Evolutionary conservation across 257 asterid genomes (phyloP).

Genomic region (Ocimum tenuiflorum): DNA sequence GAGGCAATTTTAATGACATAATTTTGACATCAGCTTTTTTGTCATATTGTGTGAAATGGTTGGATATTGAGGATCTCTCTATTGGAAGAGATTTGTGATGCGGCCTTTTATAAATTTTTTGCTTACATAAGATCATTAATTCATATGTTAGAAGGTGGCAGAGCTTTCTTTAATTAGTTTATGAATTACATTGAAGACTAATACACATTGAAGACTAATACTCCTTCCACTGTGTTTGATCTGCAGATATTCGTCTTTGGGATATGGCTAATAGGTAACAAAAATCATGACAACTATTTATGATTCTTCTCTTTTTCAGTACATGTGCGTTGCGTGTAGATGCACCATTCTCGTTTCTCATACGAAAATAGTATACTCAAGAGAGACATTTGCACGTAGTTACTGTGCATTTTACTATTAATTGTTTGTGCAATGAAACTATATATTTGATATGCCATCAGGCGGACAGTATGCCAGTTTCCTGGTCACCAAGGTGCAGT

Average conservation of each 20-base stretch:
- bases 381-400: not conserved
- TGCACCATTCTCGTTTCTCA: too few relatives aligned
- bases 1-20: too few relatives aligned
- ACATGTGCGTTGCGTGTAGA: not conserved
- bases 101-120: too few relatives aligned
- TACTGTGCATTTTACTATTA: not conserved
- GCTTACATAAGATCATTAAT: too few relatives aligned
- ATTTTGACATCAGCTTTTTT: too few relatives aligned
- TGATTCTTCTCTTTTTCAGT: not conserved
- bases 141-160: not conserved
- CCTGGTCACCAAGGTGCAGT: slow-evolving; percentile 97
- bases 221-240: not conserved
- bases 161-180: not conserved
- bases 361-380: not conserved
- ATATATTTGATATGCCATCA: slow-evolving; percentile 21
- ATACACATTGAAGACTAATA: slow-evolving; percentile 9
- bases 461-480: slow-evolving; percentile 82
- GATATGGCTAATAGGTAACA: slow-evolving; percentile 79
- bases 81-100: too few relatives aligned
- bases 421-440: not conserved
- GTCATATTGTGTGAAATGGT: too few relatives aligned
- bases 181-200: not conserved
- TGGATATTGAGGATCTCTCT: too few relatives aligned
- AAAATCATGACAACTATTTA: not conserved
- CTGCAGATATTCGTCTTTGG: slow-evolving; percentile 95